A percentile compares a stretch with the other conserved stretches of the same genome.
These are phyloP conservation scores for Glaciozyma martinii DNA, from an alignment of 768 basidiomycete species.

Conservation along the genomic window DNA sequence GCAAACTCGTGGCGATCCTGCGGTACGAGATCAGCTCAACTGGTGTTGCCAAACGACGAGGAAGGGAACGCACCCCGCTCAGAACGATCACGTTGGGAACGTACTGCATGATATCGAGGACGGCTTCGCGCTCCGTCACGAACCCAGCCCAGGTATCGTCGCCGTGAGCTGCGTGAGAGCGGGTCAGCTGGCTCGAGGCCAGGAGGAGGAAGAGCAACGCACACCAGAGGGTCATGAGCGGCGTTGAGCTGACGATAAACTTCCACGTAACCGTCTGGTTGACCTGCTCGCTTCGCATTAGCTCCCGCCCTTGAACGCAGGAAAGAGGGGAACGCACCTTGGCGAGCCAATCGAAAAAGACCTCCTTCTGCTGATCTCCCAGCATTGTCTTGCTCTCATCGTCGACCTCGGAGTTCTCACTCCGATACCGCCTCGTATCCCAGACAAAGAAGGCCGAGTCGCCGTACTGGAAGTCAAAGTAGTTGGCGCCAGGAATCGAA, in stretches of 20 bases:
- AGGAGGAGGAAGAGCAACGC: neutral
- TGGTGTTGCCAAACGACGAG: neutral
- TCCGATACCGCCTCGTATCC: conserved; percentile 54
- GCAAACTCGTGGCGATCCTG: conserved; percentile 70
- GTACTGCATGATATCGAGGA: conserved; percentile 53
- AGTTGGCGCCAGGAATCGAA: conserved; percentile 43
- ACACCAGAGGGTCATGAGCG: conserved; percentile 64
- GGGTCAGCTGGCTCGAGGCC: neutral
- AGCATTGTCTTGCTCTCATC: conserved; percentile 54
- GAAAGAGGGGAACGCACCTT: conserved; percentile 37
- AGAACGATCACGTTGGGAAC: conserved; percentile 64
- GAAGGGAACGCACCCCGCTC: conserved; percentile 15
- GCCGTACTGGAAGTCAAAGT: conserved; percentile 48
- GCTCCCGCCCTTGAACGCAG: neutral
- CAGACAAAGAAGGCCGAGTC: conserved; percentile 70
- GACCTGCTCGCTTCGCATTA: conserved; percentile 41
- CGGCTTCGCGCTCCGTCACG: conserved; percentile 50
- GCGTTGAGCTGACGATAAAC: conserved; percentile 65
- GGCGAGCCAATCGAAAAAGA: conserved; percentile 56
- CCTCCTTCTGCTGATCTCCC: conserved; percentile 55
- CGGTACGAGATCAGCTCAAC: neutral
- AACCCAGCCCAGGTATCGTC: conserved; percentile 65
- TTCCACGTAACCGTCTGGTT: conserved; percentile 67
- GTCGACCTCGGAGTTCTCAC: conserved; percentile 28
- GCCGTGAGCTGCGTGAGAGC: conserved; percentile 45